Evolutionary conservation across 1,284 basidiomycete genomes (phyloP), one percentile per base, ranked within the genome.

Genomic region (Porogramme epimiltina): DNA sequence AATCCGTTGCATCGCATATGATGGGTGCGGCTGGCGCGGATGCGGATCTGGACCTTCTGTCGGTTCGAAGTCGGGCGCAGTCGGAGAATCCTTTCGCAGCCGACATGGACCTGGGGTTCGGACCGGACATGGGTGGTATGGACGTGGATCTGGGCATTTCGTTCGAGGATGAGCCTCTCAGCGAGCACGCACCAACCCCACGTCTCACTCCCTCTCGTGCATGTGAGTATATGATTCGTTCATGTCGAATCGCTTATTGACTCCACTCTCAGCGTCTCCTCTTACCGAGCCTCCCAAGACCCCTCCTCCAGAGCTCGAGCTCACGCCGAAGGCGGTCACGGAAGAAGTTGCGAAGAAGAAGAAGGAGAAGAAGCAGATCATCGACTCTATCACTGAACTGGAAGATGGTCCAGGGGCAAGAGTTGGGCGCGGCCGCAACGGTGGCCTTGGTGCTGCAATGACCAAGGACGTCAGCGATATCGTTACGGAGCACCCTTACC

Each of bases 361-460:
- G 46, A 84, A 83, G 61, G 82, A 87, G 62, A 88, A 84, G 75
- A 91, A 86, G 65, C 88, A 88, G 62, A 90, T 92, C 54, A 87
- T 91, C 51, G 87, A 96, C 67, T 79, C 82, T 13, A 83, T 92
- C 40, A 93, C 90, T 2, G 93, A 96, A 70, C 79, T 95, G 24
- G 76, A 80, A n/a, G 85, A 88, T 52, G 85, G 85, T 1, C 81
- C 83, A 16, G 84, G 84, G 26, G 75, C 74, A 2, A 71, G 76
- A 38, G 71, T 73, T 24, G 82, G 81, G 16, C 75, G 80, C 25
- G 81, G 81, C 20, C 79, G 81, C 54, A 75, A 74, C 18, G 77
- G 73, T 25, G 82, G 79, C 16, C 71, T 83, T 6, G 85, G 80
- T 38, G 78, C 80, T 13, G 78, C 80, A 23, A 75, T 81, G 36